Percentiles rank a stretch among this genome's conserved stretches.
Evolutionary conservation across 345 rosid genomes (phyloP).

Genomic region (Psidium guajava): DNA sequence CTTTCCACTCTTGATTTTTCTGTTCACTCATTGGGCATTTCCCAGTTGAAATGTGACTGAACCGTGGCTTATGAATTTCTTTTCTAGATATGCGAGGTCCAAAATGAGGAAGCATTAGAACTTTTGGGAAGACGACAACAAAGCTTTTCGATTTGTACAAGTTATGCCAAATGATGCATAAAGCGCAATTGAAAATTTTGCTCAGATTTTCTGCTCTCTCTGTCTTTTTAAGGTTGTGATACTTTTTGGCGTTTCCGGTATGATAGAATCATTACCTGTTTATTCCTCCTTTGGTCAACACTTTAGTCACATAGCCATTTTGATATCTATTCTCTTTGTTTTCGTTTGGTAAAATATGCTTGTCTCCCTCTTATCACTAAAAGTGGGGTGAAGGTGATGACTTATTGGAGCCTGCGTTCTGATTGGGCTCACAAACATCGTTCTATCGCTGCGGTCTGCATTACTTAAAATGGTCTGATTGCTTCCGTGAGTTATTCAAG

Average conservation of each 20-base stretch:
- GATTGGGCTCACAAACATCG: not conserved
- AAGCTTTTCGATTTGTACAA: not conserved
- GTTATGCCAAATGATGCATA: not conserved
- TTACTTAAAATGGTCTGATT: too few species aligned
- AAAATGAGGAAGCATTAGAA: conserved; percentile 6
- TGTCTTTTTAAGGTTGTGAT: not conserved
- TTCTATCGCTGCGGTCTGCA: not conserved
- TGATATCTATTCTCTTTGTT: not conserved
- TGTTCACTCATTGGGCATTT: not conserved
- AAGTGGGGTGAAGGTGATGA: not conserved
- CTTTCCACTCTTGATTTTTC: not conserved
- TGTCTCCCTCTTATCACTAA: not conserved
- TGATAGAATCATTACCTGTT: not conserved
- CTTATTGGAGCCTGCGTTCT: not conserved
- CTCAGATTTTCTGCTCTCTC: not conserved
- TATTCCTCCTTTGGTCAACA: not conserved
- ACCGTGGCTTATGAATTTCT: not conserved
- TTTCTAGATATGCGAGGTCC: conserved; percentile 2
- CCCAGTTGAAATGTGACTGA: not conserved
- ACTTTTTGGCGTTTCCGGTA: not conserved
- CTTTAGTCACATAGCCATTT: not conserved
- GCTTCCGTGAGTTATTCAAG: not conserved
- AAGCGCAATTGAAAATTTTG: not conserved
- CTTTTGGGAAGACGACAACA: not conserved
- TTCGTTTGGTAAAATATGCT: not conserved